Percentiles rank a stretch among this genome's conserved stretches.
These are phyloP conservation scores for Heracleum sosnowskyi DNA, from an alignment of 129 eudicot species.

Conservation along the genomic window DNA sequence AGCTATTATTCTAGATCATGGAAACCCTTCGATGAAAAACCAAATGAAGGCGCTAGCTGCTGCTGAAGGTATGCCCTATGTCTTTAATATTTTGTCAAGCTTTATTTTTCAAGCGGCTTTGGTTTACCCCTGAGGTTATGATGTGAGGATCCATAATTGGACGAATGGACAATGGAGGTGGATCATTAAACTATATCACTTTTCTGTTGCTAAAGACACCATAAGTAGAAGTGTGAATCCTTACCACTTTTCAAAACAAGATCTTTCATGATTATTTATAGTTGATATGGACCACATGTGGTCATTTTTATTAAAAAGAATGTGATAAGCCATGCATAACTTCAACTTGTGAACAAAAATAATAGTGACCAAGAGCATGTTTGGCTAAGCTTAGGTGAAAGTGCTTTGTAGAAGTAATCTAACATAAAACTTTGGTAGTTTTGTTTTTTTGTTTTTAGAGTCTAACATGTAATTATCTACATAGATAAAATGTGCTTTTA, in stretches of 20 bases:
- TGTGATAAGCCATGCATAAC: background rate
- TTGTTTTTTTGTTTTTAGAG: too few relatives aligned
- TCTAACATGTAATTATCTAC: background rate
- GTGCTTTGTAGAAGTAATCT: background rate
- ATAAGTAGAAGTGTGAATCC: background rate
- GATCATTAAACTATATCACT: background rate
- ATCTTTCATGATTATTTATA: background rate
- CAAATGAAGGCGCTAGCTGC: constrained; percentile 84
- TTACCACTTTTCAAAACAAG: background rate
- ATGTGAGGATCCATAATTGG: background rate
- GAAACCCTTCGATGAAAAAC: constrained; percentile 73
- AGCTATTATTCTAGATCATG: constrained; percentile 75
- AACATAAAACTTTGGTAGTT: background rate
- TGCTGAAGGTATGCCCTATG: constrained; percentile 57
- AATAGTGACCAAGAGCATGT: background rate
- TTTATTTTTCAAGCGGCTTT: background rate
- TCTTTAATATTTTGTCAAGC: background rate
- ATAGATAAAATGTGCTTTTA: background rate
- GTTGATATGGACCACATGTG: background rate
- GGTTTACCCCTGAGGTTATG: background rate
- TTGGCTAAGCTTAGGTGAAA: background rate
- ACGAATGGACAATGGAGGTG: background rate
- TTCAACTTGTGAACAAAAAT: background rate
- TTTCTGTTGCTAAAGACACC: background rate
- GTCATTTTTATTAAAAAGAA: background rate